Evolutionary conservation across 768 basidiomycete genomes (phyloP), one percentile per base, ranked within the genome.

Genomic region (Leccinum obscurum): DNA sequence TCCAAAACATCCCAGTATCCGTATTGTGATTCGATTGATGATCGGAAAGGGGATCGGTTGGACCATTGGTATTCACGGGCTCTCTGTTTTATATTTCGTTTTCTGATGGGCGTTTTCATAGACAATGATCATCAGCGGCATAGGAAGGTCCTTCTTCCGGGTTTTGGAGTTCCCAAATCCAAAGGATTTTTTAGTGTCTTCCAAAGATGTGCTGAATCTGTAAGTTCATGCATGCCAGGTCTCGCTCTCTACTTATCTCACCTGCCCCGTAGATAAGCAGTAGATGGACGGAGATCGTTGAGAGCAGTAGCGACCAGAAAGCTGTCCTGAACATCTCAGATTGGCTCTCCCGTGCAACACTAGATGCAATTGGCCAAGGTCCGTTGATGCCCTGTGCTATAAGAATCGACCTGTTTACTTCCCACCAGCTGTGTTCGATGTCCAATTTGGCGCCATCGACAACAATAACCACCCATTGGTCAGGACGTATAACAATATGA

Each of bases 141-240:
- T 55, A 72, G 82, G 58, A 84, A 77, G 64, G 75, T 83, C 20
- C 80, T 85, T 76, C 74, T 83, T 53, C 84, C 83, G 3, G 85
- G 81, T 3, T 85, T 86, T 58, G 82, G 84, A 41, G 32, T 62
- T 6, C 78, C 78, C 0, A 81, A 84, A 62, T 77, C 79, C 32
- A 83, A 77, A 56, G 76, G 83, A 1, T 83, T 81, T 58, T 74
- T 85, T 6, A 72, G 77, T 22, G 72, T 84, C 50, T 85, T 85
- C 71, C 76, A 71, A 37, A 74, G 73, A 60, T 78, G 65, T 17
- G 75, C 66, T 1, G 66, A 67, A 56, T 60, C 66, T 28, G 73
- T 75, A 44, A 34, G 66, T 20, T 22, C 34, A 11, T 11, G n/a
- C 15, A 44, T 44, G 9, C n/a, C n/a, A 11, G 3, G n/a, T 44